Conservation (phyloP, 768 basidiomycete species). For the Pleurotus sapidus region DNA sequence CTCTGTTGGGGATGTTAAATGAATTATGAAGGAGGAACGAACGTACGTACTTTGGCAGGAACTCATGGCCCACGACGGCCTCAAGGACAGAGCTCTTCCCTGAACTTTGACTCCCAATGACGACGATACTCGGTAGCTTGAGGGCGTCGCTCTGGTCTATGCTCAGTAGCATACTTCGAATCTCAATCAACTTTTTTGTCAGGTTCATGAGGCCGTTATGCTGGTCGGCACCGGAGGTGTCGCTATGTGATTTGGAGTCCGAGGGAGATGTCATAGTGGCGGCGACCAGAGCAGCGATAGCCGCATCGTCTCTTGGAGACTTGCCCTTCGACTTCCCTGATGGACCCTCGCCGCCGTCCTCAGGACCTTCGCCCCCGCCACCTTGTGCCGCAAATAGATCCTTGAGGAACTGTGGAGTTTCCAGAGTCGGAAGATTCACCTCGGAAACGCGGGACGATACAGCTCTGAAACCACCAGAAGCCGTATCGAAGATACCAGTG, state of each 20-base stretch:
- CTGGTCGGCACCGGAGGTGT: conserved; percentile 37
- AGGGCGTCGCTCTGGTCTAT: conserved; percentile 95
- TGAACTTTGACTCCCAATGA: conserved; percentile 97
- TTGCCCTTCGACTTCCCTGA: conserved; percentile 32
- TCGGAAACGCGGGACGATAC: conserved; percentile 57
- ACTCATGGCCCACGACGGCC: conserved; percentile 96
- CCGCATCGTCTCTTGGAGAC: conserved; percentile 56
- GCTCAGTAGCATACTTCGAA: conserved; percentile 89
- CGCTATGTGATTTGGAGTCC: conserved; percentile 44
- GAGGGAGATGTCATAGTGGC: conserved; percentile 78
- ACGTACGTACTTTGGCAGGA: conserved; percentile 86
- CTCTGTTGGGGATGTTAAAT: conserved; percentile 46
- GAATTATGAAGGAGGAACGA: not conserved
- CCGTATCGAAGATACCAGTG: conserved; percentile 67
- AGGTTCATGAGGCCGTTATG: conserved; percentile 91
- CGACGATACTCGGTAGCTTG: conserved; percentile 96
- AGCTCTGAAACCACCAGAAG: conserved; percentile 64
- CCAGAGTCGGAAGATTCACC: conserved; percentile 53
- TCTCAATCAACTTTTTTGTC: conserved; percentile 94
- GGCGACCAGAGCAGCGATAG: conserved; percentile 72
- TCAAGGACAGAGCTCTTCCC: conserved; percentile 98
- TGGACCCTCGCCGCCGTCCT: conserved; percentile 27
- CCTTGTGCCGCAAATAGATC: conserved; percentile 45
- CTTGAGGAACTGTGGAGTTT: conserved; percentile 67
- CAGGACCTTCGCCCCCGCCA: conserved; percentile 24